Evolutionary conservation across 164 flowering plant species (phyloP).

Genomic region (Liriodendron chinense): DNA sequence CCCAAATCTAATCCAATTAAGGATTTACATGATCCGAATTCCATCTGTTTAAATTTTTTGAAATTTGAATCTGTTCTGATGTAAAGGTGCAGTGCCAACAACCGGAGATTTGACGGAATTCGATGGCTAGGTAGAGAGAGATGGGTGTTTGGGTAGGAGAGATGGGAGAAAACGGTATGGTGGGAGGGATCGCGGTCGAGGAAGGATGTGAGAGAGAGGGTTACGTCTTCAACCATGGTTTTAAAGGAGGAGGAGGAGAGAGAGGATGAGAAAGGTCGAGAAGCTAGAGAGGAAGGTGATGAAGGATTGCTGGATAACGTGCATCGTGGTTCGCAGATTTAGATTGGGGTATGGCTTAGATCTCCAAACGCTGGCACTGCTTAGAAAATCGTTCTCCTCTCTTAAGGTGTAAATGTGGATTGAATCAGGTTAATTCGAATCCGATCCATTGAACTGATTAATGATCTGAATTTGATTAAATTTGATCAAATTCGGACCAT

Average conservation of each 20-base stretch:
- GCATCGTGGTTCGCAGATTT: conserved; percentile 52
- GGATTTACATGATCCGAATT: no score
- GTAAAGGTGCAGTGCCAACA: conserved; percentile 32
- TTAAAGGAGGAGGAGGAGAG: conserved; percentile 76
- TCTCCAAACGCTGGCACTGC: no score
- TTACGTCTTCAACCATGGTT: conserved; percentile 56
- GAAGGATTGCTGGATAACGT: conserved; percentile 44
- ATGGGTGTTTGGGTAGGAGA: conserved; percentile 38
- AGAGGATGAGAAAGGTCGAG: conserved; percentile 60
- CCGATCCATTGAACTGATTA: no score
- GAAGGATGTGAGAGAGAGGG: conserved; percentile 62
- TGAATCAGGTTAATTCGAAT: no score
- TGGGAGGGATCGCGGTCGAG: conserved; percentile 79
- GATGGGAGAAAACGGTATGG: conserved; percentile 63
- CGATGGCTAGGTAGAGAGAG: conserved; percentile 10
- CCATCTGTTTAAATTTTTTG: no score
- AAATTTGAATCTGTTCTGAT: no score
- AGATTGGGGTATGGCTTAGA: conserved; percentile 21
- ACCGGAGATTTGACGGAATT: conserved; percentile 8
- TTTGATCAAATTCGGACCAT: no score
- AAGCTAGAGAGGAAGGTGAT: conserved; percentile 38
- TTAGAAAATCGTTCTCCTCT: no score
- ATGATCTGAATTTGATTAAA: no score
- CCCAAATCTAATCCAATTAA: no score
- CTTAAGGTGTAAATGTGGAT: no score